phyloP scores from a whole-genome alignment of 2,329 filamentous ascomycete genomes.

The Amesomyces nigricolor region DNA sequence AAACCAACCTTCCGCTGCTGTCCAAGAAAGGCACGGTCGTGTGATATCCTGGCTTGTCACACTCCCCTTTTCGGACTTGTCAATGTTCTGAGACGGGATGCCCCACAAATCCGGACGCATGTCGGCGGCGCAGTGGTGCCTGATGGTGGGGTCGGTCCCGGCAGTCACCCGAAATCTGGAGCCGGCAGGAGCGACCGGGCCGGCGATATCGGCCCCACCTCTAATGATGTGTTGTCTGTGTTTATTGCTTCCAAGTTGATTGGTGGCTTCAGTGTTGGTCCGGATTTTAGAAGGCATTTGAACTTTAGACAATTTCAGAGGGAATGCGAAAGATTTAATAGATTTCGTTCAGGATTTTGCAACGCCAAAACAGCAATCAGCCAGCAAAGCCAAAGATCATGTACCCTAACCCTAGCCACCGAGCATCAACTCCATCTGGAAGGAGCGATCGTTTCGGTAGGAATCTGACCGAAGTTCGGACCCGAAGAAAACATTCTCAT shows the following conservation, averaged over 20 bases:
- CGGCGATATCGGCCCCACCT: not conserved
- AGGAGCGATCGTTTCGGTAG: not conserved
- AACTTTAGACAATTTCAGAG: no score
- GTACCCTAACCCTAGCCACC: conserved; percentile 5
- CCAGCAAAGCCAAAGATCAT: conserved; percentile 1
- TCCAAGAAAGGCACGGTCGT: not conserved
- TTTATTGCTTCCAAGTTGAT: no score
- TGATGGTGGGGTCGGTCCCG: not conserved
- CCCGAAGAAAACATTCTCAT: not conserved
- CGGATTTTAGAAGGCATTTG: no score
- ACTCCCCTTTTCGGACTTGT: not conserved
- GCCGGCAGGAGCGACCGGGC: conserved; percentile 1
- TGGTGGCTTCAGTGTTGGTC: no score
- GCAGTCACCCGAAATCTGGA: not conserved
- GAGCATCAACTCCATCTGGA: not conserved
- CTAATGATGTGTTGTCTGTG: no score
- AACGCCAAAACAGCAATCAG: not conserved
- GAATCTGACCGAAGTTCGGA: not conserved
- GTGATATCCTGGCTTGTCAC: not conserved
- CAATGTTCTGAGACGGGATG: not conserved
- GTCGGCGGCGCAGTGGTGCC: conserved; percentile 6
- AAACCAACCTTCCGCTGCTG: not conserved
- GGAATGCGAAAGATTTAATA: no score
- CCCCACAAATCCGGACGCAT: conserved; percentile 5
- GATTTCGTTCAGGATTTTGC: no score